Evolutionary conservation across 257 asterid species (phyloP).

Genomic region (Leptodermis oblonga): DNA sequence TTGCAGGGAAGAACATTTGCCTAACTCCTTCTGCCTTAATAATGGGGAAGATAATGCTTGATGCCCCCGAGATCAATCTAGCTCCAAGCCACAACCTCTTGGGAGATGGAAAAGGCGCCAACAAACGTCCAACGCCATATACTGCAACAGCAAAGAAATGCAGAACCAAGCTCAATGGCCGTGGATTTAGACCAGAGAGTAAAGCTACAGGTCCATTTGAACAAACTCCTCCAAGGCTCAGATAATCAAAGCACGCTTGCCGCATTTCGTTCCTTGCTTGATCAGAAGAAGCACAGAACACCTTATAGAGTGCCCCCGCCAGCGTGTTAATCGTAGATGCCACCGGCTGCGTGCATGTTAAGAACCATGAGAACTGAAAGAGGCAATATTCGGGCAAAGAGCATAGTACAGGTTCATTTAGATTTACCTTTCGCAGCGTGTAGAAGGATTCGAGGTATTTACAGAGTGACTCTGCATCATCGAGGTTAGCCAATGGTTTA

Average conservation of each 20-base stretch:
- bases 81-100: conserved; percentile 44
- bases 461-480: conserved; percentile 38
- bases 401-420: neutral
- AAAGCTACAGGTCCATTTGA: conserved; percentile 48
- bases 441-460: conserved; percentile 45
- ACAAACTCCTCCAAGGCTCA: conserved; percentile 50
- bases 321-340: conserved; percentile 51
- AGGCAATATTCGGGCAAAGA: neutral
- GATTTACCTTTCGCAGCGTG: conserved; percentile 44
- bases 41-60: conserved; percentile 40
- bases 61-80: conserved; percentile 37
- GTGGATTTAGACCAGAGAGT: conserved; percentile 44
- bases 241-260: conserved; percentile 47
- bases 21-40: conserved; percentile 43
- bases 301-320: conserved; percentile 48
- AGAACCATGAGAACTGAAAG: conserved; percentile 1
- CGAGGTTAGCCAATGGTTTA: conserved; percentile 36
- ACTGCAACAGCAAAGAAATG: conserved; percentile 47
- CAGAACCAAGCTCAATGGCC: conserved; percentile 43
- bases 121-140: conserved; percentile 45
- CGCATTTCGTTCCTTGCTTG: conserved; percentile 55
- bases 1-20: conserved; percentile 49
- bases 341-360: conserved; percentile 39
- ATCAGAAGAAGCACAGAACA: conserved; percentile 51
- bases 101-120: conserved; percentile 49